These are phyloP conservation scores for Neurospora cerealis DNA, from an alignment of 495 filamentous ascomycete species.

Conservation along the genomic window DNA sequence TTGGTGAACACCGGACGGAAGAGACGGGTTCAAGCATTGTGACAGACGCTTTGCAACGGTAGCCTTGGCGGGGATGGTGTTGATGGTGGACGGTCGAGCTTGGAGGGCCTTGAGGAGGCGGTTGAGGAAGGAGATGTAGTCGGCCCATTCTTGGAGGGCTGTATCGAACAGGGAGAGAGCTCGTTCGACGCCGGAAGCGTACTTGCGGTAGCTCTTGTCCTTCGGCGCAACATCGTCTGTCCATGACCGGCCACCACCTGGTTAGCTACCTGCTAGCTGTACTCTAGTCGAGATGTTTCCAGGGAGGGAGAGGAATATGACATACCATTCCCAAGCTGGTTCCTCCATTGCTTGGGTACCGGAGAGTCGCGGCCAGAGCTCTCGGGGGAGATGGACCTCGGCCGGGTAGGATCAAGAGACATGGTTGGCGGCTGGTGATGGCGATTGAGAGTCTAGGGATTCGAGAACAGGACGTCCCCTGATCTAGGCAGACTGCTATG, in stretches of 20 bases:
- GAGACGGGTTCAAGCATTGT: conserved; percentile 85
- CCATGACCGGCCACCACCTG: background rate
- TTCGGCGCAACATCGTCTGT: conserved; percentile 59
- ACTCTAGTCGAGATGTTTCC: conserved; percentile 10
- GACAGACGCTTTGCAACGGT: conserved; percentile 82
- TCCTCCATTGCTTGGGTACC: conserved; percentile 50
- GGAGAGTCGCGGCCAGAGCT: conserved; percentile 69
- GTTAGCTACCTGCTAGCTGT: background rate
- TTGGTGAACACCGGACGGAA: conserved; percentile 97
- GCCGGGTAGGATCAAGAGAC: conserved; percentile 59
- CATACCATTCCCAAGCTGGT: conserved; percentile 40
- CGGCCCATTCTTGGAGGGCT: conserved; percentile 93
- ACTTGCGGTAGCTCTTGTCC: conserved; percentile 86
- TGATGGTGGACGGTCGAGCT: conserved; percentile 60
- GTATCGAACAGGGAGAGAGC: conserved; percentile 87
- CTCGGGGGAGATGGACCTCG: conserved; percentile 59
- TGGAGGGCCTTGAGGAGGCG: conserved; percentile 90
- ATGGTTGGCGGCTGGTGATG: conserved; percentile 31
- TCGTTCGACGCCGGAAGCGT: conserved; percentile 79
- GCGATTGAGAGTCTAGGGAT: background rate
- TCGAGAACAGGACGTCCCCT: background rate
- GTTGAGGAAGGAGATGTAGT: conserved; percentile 95
- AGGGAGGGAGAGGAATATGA: background rate
- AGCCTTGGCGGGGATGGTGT: conserved; percentile 71
- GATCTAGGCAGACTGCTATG: conserved; percentile 1